Evolutionary conservation across 768 basidiomycete species (phyloP), one percentile per base, ranked within the genome.

Genomic region (Saitozyma sp.): DNA sequence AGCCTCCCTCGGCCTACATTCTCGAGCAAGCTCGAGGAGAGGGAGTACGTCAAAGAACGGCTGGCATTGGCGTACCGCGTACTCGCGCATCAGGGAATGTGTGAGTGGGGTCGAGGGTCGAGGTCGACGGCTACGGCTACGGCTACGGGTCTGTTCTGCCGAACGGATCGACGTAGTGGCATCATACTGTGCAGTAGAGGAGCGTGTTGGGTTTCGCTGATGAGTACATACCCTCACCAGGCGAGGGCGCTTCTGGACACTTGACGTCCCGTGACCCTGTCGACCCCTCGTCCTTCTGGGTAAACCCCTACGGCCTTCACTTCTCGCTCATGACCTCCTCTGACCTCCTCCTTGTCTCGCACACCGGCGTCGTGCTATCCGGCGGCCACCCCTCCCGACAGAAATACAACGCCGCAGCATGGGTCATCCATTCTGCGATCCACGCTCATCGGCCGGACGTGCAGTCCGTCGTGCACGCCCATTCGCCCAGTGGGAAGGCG

Each of bases 371-470:
- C 0, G 73, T 82, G 14, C 74, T 78, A 19, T 69, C 68, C 0
- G 80, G 80, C 37, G 80, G 80, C 9, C 76, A 79, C 16, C 78
- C 79, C 0, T 63, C 68, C 1, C 68, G 64, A n/a, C 70, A 73
- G 39, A 55, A 77, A 29, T 75, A 81, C 63, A 82, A 83, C 71
- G 70, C 63, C 16, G 79, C 82, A 0, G 82, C 79, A 1, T 82
- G 80, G 67, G 71, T 81, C 73, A 81, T 82, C 45, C 81, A 84
- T 62, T 81, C 82, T 11, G 80, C 81, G 0, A 79, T 84, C 48
- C 84, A 84, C 63, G 69, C 74, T 39, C 82, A 82, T n/a, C 82
- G 84, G 53, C 83, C 84, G 8, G 84, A 85, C 60, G 80, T 85
- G 42, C 55, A 82, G 6, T 81, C 82, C 52, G 82, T 82, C 8